Conservation (phyloP, 306 rosid species). For the Casuarina cunninghamiana region DNA sequence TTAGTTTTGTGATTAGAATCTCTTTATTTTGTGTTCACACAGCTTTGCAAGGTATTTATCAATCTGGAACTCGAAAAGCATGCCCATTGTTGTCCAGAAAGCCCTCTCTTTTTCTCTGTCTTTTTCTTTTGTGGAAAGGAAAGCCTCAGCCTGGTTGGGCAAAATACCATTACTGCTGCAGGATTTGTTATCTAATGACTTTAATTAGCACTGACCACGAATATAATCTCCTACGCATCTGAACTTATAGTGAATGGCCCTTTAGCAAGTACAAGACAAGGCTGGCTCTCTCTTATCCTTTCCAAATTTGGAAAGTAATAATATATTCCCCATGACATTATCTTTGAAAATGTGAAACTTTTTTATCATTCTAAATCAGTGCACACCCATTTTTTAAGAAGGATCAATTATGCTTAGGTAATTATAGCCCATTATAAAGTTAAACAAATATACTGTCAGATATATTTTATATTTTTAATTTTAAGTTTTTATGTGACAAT, state of each 20-base stretch:
- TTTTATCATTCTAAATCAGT: no score
- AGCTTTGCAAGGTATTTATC: slow-evolving; percentile 25
- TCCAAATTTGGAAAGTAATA: neutral
- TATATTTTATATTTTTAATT: no score
- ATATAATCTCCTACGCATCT: neutral
- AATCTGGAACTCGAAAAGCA: neutral
- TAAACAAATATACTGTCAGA: no score
- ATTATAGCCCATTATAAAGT: no score
- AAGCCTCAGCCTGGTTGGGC: neutral
- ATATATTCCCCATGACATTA: neutral
- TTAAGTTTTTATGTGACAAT: no score
- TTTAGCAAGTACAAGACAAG: neutral
- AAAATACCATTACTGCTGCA: neutral
- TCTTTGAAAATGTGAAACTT: neutral
- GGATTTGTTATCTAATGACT: neutral
- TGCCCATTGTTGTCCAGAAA: neutral
- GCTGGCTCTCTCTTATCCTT: neutral
- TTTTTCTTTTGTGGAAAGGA: neutral
- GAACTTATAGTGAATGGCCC: neutral
- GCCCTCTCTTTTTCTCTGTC: neutral
- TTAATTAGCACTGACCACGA: neutral
- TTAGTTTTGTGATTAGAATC: neutral
- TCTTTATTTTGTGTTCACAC: slow-evolving; percentile 11
- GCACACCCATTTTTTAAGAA: no score
- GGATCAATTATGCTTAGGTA: no score